Evolutionary conservation across 1,284 basidiomycete genomes (phyloP).

Genomic region (Somion occarium): DNA sequence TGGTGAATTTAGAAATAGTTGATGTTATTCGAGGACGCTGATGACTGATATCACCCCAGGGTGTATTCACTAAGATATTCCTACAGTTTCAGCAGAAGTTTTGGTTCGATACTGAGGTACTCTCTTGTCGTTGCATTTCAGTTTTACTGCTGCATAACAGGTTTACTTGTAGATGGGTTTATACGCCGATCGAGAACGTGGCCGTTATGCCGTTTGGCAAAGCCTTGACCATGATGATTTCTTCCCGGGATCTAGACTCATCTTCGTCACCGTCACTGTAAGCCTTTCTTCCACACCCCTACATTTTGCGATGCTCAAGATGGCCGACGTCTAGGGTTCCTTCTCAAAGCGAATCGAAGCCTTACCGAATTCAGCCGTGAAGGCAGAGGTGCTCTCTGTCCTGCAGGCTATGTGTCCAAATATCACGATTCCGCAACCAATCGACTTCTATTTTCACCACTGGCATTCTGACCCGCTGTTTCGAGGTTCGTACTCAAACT

Average conservation of each 20-base stretch:
- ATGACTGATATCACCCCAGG: constrained; percentile 23
- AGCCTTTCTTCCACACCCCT: constrained; percentile 14
- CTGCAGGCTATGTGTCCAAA: constrained; percentile 56
- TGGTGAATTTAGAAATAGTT: constrained; percentile 50
- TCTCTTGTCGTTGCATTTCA: constrained; percentile 6
- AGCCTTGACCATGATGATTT: constrained; percentile 56
- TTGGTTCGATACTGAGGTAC: constrained; percentile 64
- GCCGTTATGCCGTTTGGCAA: constrained; percentile 69
- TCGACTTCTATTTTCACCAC: constrained; percentile 49
- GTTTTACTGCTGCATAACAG: not conserved
- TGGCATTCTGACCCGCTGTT: constrained; percentile 57
- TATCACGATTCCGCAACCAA: constrained; percentile 44
- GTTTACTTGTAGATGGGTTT: constrained; percentile 46
- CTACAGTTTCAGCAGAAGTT: constrained; percentile 60
- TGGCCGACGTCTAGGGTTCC: constrained; percentile 38
- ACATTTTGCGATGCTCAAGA: constrained; percentile 1
- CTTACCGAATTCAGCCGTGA: constrained; percentile 41
- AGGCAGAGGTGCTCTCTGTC: constrained; percentile 50
- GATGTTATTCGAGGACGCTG: too few relatives aligned
- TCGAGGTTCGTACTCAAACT: constrained; percentile 66
- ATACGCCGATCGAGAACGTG: constrained; percentile 60
- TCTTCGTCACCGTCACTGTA: constrained; percentile 66
- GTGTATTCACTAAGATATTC: constrained; percentile 70
- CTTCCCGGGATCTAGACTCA: constrained; percentile 54
- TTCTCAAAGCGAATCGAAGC: constrained; percentile 54